Percentiles rank a stretch among this genome's conserved stretches.
These are phyloP conservation scores for Termitomyces sp. DNA, from an alignment of 768 basidiomycete species.

Conservation along the genomic window DNA sequence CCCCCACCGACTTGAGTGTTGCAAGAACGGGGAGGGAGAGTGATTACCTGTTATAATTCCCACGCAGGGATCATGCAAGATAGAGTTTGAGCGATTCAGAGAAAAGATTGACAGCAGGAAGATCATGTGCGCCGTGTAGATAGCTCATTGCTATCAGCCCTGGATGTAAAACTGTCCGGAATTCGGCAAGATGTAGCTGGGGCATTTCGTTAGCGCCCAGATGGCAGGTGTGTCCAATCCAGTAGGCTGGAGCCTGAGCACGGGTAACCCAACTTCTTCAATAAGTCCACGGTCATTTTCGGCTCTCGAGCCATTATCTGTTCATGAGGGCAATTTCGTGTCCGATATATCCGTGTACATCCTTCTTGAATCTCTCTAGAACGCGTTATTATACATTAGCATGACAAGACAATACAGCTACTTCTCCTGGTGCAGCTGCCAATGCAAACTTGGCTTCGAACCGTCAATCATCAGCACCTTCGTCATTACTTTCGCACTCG, in stretches of 20 bases:
- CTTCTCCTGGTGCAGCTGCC: slow-evolving; percentile 15
- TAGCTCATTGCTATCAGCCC: background rate
- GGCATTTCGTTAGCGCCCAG: background rate
- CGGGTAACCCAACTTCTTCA: slow-evolving; percentile 89
- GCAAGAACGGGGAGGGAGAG: background rate
- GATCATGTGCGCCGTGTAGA: background rate
- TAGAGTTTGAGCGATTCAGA: background rate
- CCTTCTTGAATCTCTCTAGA: background rate
- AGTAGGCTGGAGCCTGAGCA: slow-evolving; percentile 81
- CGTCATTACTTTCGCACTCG: slow-evolving; percentile 32
- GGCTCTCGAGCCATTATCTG: background rate
- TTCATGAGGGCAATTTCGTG: background rate
- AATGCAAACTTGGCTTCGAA: slow-evolving; percentile 29
- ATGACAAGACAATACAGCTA: background rate
- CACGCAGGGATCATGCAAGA: background rate
- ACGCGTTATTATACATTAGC: background rate
- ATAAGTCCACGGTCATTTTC: slow-evolving; percentile 61
- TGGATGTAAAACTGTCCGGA: background rate
- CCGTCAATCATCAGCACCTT: slow-evolving; percentile 31
- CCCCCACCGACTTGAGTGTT: background rate
- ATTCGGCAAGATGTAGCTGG: background rate
- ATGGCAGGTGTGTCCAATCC: too few relatives aligned
- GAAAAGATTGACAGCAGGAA: background rate
- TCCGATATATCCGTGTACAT: background rate
- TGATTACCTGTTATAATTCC: background rate